Evolutionary conservation across 2,329 filamentous ascomycete genomes (phyloP).

Genomic region (Colletotrichum paranaense): DNA sequence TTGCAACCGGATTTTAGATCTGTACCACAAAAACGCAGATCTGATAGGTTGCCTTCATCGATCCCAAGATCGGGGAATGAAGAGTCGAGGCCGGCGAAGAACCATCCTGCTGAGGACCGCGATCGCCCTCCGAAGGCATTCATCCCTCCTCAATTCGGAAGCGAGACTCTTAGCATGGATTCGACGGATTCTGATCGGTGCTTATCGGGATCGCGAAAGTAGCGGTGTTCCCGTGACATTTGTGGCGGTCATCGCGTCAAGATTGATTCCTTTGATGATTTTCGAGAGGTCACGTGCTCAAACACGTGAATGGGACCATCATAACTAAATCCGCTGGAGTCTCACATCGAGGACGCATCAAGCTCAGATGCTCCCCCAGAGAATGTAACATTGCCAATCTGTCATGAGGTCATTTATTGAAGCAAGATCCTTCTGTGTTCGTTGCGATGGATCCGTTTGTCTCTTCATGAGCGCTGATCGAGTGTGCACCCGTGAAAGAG

Average conservation of each 20-base stretch:
- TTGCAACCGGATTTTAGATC: conserved; percentile 67
- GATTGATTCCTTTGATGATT: not conserved
- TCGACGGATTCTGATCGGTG: too few species aligned
- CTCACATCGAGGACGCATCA: not conserved
- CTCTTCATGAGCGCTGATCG: too few species aligned
- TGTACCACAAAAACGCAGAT: conserved; percentile 52
- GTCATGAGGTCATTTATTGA: too few species aligned
- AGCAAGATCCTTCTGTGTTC: too few species aligned
- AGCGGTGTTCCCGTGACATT: too few species aligned
- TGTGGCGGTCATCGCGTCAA: not conserved
- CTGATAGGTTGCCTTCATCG: conserved; percentile 50
- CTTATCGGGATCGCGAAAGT: not conserved
- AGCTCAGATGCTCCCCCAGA: not conserved
- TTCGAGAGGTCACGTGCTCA: not conserved
- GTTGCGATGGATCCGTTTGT: too few species aligned
- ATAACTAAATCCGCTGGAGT: not conserved
- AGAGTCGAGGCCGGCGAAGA: conserved; percentile 64
- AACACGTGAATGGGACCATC: not conserved
- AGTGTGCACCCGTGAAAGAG: too few species aligned
- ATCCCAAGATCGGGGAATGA: conserved; percentile 64
- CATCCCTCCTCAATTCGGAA: conserved; percentile 26
- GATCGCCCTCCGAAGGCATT: conserved; percentile 39
- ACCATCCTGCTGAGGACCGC: conserved; percentile 55
- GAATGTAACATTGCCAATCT: too few species aligned
- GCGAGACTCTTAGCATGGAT: too few species aligned